Conservation (phyloP, 345 rosid genomes). For the rapeseed (Brassica napus) region DNA sequence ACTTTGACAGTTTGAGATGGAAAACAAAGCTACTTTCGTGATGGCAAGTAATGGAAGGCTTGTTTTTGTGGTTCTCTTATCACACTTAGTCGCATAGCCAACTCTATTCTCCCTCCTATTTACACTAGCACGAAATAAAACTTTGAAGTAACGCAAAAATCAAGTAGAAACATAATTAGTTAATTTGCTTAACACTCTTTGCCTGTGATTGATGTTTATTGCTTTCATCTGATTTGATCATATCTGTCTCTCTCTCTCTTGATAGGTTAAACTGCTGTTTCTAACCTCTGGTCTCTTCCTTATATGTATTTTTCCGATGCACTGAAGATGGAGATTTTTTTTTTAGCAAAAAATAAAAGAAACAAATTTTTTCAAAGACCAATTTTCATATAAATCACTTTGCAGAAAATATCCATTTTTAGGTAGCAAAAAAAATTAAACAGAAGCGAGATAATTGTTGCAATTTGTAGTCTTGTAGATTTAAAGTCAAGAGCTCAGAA, state of each 20-base stretch:
- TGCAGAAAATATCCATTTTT: not conserved
- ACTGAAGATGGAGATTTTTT: not conserved
- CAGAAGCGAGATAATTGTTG: not conserved
- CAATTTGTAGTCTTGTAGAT: constrained; percentile 3
- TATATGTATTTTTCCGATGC: constrained; percentile 16
- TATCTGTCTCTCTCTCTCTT: constrained; percentile 24
- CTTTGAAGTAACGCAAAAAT: constrained; percentile 12
- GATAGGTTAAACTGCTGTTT: constrained; percentile 9
- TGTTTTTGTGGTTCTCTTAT: constrained; percentile 44
- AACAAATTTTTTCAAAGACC: not conserved
- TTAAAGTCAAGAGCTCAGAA: not conserved
- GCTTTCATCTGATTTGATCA: constrained; percentile 40
- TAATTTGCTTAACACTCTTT: constrained; percentile 36
- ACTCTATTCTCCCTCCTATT: constrained; percentile 40
- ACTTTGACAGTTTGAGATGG: constrained; percentile 50
- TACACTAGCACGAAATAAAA: not conserved
- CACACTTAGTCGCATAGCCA: constrained; percentile 43
- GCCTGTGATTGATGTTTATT: constrained; percentile 41
- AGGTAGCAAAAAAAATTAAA: not conserved
- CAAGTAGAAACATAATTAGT: not conserved
- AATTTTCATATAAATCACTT: not conserved
- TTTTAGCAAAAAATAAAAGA: not conserved
- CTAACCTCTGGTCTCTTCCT: constrained; percentile 30
- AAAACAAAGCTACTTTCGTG: constrained; percentile 54
- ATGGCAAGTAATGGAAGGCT: constrained; percentile 49